Evolutionary conservation across 192 early-diverging fungal species (phyloP), one percentile per base, ranked within the genome.

Genomic region (Gaertneriomyces sp.): DNA sequence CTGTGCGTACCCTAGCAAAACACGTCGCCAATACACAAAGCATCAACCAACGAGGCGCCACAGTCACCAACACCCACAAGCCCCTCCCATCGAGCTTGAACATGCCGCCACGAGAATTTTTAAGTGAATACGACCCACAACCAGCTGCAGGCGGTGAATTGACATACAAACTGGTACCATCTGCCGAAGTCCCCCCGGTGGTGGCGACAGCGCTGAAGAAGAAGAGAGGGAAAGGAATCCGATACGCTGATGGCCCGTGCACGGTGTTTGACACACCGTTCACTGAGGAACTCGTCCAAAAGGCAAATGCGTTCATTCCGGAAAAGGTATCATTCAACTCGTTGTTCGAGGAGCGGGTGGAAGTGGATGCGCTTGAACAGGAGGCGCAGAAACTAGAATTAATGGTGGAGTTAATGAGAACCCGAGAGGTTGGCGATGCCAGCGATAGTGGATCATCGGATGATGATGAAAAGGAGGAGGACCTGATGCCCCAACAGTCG

Each of bases 1-100:
- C 68, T n/a, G 74, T 81, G 52, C 70, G 68, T 12, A 59, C 58
- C 33, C 58, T 80, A 14, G 73, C 79, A 45, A 68, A 68, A 60
- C 67, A 75, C 51, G 46, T 80, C 42, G 52, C 60, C 47, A 9
- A 53, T 2, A 73, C 70, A 19, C 40, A 55, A 6, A 42, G 54
- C 11, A 56, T 39, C 38, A 67, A 17, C 40, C 61, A 45, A 16
- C 70, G 49, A 42, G 66, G 62, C 17, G 45, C 69, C 17, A 47
- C 51, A 11, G 68, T 69, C 25, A 16, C 45, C 17, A 69, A 69
- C n/a, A 66, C 60, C 25, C 64, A 70, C 43, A 67, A 74, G 56
- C 72, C 71, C 3, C 55, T 78, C 5, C 72, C 76, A 6, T 41
- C 64, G 5, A 51, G 49, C 38, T 63, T 78, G 12, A 63, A 59